Evolutionary conservation across 495 filamentous ascomycete species (phyloP).

Genomic region (Penicillium egyptiacum): DNA sequence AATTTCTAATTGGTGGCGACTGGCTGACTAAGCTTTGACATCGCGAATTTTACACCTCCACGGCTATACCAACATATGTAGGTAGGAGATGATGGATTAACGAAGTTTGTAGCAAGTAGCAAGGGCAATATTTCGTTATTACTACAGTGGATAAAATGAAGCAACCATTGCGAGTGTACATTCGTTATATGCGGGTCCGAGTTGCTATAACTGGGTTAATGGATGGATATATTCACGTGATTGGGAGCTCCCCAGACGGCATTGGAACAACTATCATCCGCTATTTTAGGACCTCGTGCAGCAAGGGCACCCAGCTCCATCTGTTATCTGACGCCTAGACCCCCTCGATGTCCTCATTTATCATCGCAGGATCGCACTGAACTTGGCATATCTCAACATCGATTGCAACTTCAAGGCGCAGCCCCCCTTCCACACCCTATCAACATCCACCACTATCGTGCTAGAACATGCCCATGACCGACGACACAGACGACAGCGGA

Average conservation of each 20-base stretch:
- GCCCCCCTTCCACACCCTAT: background rate
- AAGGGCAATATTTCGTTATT: too few species aligned
- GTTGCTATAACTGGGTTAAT: too few species aligned
- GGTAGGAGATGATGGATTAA: too few species aligned
- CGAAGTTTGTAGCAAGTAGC: too few species aligned
- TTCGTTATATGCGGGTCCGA: too few species aligned
- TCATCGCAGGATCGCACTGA: background rate
- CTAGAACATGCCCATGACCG: conserved; percentile 33
- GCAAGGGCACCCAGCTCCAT: conserved; percentile 5
- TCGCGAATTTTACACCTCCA: too few species aligned
- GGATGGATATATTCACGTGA: background rate
- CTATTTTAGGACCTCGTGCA: conserved; percentile 10
- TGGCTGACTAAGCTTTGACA: too few species aligned
- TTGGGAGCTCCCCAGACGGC: background rate
- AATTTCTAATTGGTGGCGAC: too few species aligned
- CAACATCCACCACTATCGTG: background rate
- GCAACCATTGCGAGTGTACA: too few species aligned
- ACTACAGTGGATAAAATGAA: too few species aligned
- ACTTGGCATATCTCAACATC: too few species aligned
- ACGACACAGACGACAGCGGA: conserved; percentile 45
- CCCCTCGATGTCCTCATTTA: conserved; percentile 1
- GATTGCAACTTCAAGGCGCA: background rate
- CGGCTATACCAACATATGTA: too few species aligned
- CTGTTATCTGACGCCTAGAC: background rate
- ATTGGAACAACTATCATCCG: conserved; percentile 7